These are phyloP conservation scores for Whalleya microplaca DNA, from an alignment of 2,329 filamentous ascomycete genomes.

Conservation along the genomic window DNA sequence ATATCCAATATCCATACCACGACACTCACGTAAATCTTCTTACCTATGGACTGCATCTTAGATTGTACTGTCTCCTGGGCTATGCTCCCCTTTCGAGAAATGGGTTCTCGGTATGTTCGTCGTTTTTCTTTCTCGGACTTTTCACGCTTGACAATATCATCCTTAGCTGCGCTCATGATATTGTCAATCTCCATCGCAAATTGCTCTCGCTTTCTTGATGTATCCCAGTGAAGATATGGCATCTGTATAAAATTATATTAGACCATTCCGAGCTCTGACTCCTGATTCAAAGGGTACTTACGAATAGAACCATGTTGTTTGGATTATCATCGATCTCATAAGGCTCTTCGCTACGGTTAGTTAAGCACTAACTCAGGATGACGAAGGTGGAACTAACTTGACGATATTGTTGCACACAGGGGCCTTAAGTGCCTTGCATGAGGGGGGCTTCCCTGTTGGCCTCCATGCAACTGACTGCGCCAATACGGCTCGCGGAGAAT, in stretches of 20 bases:
- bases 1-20: background rate
- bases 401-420: constrained; percentile 38
- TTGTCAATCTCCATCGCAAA: constrained; percentile 34
- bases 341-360: constrained; percentile 10
- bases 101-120: background rate
- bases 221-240: constrained; percentile 49
- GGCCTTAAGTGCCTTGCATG: constrained; percentile 43
- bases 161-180: background rate
- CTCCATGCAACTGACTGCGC: constrained; percentile 40
- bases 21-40: background rate
- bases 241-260: constrained; percentile 33
- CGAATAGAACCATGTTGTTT: constrained; percentile 31
- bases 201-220: constrained; percentile 36
- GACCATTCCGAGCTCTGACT: background rate
- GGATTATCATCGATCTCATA: constrained; percentile 3
- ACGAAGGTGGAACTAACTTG: constrained; percentile 23
- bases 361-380: background rate
- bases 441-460: constrained; percentile 19
- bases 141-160: background rate
- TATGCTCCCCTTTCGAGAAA: background rate
- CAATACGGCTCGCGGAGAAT: constrained; percentile 39
- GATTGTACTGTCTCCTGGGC: background rate
- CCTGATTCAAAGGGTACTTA: constrained; percentile 10
- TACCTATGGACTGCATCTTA: background rate
- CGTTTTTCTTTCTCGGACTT: constrained; percentile 1